Conservation (phyloP, 2,329 filamentous ascomycete genomes). For the Pseudogymnoascus sp. region DNA sequence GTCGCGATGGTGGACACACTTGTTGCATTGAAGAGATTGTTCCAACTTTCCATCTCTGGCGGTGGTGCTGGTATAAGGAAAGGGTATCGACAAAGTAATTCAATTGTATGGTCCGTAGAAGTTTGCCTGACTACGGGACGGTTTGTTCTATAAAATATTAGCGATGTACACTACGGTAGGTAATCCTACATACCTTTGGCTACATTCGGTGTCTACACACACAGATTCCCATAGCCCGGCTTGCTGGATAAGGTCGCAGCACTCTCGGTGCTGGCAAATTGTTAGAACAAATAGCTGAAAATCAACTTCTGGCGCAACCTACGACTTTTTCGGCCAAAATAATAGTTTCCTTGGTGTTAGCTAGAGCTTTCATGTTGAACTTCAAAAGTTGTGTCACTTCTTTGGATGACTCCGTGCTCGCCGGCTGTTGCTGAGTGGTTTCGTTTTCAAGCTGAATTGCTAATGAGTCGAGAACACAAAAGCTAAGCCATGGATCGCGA, state of each 20-base stretch:
- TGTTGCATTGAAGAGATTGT: slow-evolving; percentile 11
- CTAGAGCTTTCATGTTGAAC: slow-evolving; percentile 2
- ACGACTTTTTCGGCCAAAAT: slow-evolving; percentile 6
- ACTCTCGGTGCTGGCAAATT: background rate
- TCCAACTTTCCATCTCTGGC: background rate
- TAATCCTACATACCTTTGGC: background rate
- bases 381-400: background rate
- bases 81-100: slow-evolving; percentile 9
- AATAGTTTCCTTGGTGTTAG: background rate
- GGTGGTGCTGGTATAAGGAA: slow-evolving; percentile 4
- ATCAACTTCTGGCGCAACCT: background rate
- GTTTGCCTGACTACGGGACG: background rate
- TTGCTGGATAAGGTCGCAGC: background rate
- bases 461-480: slow-evolving; percentile 7
- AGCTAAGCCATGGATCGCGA: slow-evolving; percentile 3
- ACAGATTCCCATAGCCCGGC: background rate
- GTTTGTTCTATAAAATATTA: background rate
- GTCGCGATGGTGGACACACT: background rate
- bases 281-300: background rate
- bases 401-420: background rate
- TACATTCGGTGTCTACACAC: background rate
- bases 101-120: background rate
- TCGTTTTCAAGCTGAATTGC: background rate
- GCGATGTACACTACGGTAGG: background rate
- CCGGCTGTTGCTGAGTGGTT: background rate